phyloP scores from a whole-genome alignment of 2,329 filamentous ascomycete species.

The Neospermospora avenae region DNA sequence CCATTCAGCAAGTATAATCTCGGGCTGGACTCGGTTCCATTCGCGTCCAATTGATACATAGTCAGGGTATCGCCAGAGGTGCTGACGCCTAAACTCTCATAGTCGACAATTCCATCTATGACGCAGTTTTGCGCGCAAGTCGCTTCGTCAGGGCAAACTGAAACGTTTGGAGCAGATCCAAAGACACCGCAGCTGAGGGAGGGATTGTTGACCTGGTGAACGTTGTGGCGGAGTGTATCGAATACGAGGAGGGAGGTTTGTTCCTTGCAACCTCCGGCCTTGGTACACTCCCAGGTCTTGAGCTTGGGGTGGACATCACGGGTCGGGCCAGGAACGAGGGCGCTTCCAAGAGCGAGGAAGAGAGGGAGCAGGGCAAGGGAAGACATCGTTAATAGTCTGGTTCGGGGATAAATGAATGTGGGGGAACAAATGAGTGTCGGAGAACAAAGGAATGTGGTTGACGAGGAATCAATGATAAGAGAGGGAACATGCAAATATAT shows the following conservation, averaged over 20 bases:
- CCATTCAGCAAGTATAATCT: constrained; percentile 44
- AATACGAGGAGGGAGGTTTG: constrained; percentile 48
- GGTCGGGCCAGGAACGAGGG: constrained; percentile 40
- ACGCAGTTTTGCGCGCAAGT: constrained; percentile 53
- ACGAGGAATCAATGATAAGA: not conserved
- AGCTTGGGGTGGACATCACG: constrained; percentile 50
- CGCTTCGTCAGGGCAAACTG: constrained; percentile 47
- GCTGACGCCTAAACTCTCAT: constrained; percentile 42
- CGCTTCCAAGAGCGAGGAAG: constrained; percentile 27
- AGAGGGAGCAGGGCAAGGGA: not conserved
- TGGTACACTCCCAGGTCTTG: constrained; percentile 51
- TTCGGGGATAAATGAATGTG: not conserved
- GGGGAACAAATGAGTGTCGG: not conserved
- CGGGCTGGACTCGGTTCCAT: constrained; percentile 35
- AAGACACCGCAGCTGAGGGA: constrained; percentile 21
- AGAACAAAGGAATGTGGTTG: not conserved
- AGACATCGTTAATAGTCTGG: not conserved
- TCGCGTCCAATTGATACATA: constrained; percentile 31
- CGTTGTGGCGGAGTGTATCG: constrained; percentile 45
- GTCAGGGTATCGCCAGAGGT: constrained; percentile 38
- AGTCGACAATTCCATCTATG: constrained; percentile 49
- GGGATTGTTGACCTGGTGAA: constrained; percentile 41
- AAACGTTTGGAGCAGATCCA: constrained; percentile 37
- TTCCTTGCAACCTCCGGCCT: constrained; percentile 45
- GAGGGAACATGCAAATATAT: not conserved